These are phyloP conservation scores for Naganishia liquefaciens DNA, from an alignment of 1,284 basidiomycete species.

Conservation along the genomic window DNA sequence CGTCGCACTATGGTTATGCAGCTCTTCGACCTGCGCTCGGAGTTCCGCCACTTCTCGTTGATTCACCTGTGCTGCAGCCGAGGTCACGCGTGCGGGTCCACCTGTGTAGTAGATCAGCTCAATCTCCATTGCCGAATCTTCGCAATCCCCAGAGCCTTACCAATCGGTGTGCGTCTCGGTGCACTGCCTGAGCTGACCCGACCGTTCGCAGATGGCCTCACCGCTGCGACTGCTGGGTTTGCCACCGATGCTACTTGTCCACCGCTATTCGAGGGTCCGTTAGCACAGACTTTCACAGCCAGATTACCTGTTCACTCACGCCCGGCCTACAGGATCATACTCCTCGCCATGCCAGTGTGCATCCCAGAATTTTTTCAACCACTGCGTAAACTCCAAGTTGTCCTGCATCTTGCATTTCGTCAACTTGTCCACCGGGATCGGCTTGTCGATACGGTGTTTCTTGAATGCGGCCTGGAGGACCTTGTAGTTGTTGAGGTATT, in stretches of 20 bases:
- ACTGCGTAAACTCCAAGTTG: conserved; percentile 98
- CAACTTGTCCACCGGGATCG: conserved; percentile 88
- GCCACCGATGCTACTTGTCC: conserved; percentile 22
- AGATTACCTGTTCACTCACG: conserved; percentile 39
- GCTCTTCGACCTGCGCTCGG: conserved; percentile 76
- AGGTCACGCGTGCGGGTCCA: conserved; percentile 31
- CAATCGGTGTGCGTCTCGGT: conserved; percentile 28
- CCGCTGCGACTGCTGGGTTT: conserved; percentile 20
- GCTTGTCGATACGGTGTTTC: conserved; percentile 90
- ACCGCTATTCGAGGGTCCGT: neutral
- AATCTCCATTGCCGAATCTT: neutral
- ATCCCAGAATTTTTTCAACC: conserved; percentile 97
- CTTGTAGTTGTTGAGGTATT: conserved; percentile 93
- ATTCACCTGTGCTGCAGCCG: conserved; percentile 38
- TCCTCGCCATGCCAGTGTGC: conserved; percentile 80
- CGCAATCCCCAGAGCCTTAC: neutral
- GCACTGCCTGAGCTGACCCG: conserved; percentile 23
- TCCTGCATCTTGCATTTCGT: conserved; percentile 99
- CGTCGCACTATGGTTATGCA: conserved; percentile 79
- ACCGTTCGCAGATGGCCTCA: conserved; percentile 23
- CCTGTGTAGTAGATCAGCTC: conserved; percentile 9
- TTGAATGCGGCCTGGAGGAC: conserved; percentile 88
- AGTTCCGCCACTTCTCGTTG: conserved; percentile 60
- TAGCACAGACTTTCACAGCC: neutral
- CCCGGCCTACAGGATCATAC: conserved; percentile 77